Evolutionary conservation across 2,329 filamentous ascomycete genomes (phyloP).

Genomic region (Neofusicoccum kwambonambiense): DNA sequence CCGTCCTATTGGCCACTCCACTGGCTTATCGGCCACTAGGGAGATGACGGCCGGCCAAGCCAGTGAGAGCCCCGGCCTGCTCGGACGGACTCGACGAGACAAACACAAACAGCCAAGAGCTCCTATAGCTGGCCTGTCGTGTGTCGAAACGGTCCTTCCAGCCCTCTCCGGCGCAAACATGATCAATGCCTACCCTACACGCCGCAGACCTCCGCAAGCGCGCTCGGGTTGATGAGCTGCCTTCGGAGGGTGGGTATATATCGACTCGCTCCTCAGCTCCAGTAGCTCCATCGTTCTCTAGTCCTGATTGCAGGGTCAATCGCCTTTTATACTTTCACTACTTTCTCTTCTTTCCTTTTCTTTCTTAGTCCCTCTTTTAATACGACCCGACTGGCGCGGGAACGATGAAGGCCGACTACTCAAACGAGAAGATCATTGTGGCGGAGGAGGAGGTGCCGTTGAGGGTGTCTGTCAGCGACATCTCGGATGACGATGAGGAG

Average conservation of each 20-base stretch:
- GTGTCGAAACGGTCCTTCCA: background rate
- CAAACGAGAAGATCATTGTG: background rate
- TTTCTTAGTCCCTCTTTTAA: background rate
- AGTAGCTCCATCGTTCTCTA: background rate
- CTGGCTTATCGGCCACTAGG: background rate
- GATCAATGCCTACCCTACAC: too few relatives aligned
- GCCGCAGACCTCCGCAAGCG: too few relatives aligned
- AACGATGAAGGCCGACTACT: background rate
- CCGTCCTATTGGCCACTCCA: too few relatives aligned
- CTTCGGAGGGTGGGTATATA: background rate
- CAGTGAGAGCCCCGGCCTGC: background rate
- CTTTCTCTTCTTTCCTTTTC: background rate
- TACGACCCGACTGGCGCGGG: background rate
- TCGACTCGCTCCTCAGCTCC: background rate
- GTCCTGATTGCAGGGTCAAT: background rate
- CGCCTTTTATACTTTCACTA: background rate
- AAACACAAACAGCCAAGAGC: background rate
- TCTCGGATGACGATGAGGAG: background rate
- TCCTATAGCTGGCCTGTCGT: background rate
- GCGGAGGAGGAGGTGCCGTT: background rate
- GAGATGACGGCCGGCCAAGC: background rate
- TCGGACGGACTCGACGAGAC: background rate
- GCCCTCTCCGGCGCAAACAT: background rate
- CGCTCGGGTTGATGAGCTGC: too few relatives aligned
- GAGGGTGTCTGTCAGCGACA: background rate